Conservation (phyloP, 108 stramenopile species). For the Fragilariopsis cylindrus region DNA sequence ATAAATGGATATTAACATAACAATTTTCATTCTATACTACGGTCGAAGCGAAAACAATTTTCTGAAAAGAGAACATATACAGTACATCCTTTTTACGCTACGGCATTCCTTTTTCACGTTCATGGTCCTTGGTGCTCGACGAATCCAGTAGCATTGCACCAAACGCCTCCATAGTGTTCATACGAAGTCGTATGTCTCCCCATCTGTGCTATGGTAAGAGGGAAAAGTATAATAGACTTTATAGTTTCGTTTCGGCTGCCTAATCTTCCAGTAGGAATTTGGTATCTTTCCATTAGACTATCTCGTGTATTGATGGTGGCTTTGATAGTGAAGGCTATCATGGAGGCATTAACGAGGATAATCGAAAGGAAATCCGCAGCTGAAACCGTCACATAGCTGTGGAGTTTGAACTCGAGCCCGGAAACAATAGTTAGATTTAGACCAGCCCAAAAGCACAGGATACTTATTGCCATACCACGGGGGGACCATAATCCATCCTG, state of each 20-base stretch:
- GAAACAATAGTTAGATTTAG: slow-evolving; percentile 57
- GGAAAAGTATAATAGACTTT: slow-evolving; percentile 58
- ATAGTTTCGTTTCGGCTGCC: slow-evolving; percentile 44
- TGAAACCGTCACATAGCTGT: slow-evolving; percentile 32
- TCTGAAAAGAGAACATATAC: too few relatives aligned
- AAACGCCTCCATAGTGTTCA: slow-evolving; percentile 41
- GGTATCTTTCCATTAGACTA: slow-evolving; percentile 60
- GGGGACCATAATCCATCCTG: slow-evolving; percentile 43
- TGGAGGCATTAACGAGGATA: slow-evolving; percentile 43
- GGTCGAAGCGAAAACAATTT: too few relatives aligned
- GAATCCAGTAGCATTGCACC: slow-evolving; percentile 45
- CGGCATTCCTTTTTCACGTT: background rate
- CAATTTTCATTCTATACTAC: too few relatives aligned
- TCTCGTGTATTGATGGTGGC: slow-evolving; percentile 55
- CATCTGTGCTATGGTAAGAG: slow-evolving; percentile 75
- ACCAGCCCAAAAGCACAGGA: slow-evolving; percentile 61
- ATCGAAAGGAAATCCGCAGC: slow-evolving; percentile 45
- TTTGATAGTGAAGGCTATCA: slow-evolving; percentile 54
- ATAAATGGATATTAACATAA: too few relatives aligned
- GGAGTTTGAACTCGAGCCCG: slow-evolving; percentile 45
- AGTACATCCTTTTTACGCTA: too few relatives aligned
- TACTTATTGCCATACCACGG: slow-evolving; percentile 53
- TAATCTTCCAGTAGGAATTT: slow-evolving; percentile 55
- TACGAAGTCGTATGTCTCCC: slow-evolving; percentile 79
- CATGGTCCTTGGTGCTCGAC: background rate